Base-by-base conservation (phyloP, 1,284 basidiomycete genomes). In the Trametes pubescens region DNA sequence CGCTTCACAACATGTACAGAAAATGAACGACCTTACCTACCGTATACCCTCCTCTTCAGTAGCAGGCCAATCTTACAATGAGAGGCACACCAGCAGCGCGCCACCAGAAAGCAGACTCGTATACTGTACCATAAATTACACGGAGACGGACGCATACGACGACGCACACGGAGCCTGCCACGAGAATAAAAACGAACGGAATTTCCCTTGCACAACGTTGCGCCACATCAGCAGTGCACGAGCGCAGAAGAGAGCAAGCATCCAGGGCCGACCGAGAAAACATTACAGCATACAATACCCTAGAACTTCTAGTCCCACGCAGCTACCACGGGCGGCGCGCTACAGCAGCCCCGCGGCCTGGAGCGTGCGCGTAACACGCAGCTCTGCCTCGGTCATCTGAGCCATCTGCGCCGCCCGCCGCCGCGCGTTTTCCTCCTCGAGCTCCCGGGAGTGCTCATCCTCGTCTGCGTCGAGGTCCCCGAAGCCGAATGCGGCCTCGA, bases 301-400 rank as follows among this genome's bases (percentile, higher is more conserved):
- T n/a, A 37, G 16, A n/a, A 48, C 46, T 37, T 57, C 55, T 32
- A 21, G 43, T 29, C 46, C 22, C 46, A 29, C 22, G 8, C n/a
- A 13, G 29, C 22, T 38, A 32, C 57, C 35, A 9, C n/a, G 9
- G 14, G 26, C 38, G 40, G 46, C 43, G 43, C 34, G 26, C 40
- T 62, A 77, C 22, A 89, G 65, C 37, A 90, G 73, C 11, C 87
- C 87, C 1, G 86, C 86, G 46, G 80, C 82, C 62, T 81, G 76
- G 63, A 89, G 71, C 70, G 87, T 83, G 54, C 83, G 80, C 10
- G 79, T 75, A 59, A 89, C 71, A 59, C 84, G 77, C 35, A 76
- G 76, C 52, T 87, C 87, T 29, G 81, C 80, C 53, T 74, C 74
- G 14, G 52, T 66, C 64, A 69, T 61, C 22, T 40, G 26, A 37